Conservation (phyloP, 2,329 filamentous ascomycete genomes). For the Ceratocystis colombiana region DNA sequence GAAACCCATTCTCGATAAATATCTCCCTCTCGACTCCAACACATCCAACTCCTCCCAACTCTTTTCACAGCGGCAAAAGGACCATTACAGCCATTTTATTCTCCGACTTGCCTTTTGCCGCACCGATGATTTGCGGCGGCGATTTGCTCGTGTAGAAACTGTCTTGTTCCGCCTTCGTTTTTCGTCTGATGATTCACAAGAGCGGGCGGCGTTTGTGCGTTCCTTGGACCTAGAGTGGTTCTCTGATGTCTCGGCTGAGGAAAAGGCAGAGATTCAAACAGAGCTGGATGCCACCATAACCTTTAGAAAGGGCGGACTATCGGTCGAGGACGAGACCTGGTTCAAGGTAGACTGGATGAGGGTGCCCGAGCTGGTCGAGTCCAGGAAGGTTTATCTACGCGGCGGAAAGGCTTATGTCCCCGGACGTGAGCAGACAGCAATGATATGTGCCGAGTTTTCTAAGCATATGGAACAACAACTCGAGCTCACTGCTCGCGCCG, state of each 20-base stretch:
- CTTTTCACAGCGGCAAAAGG: conserved; percentile 70
- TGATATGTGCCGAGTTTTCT: conserved; percentile 83
- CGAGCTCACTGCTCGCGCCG: conserved; percentile 80
- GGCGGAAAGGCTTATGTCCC: conserved; percentile 87
- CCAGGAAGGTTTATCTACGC: conserved; percentile 63
- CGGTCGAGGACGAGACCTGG: conserved; percentile 70
- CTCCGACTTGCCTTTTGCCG: conserved; percentile 83
- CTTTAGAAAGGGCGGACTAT: conserved; percentile 34
- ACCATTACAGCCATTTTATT: conserved; percentile 98
- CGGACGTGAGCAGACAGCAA: conserved; percentile 70
- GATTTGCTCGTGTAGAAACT: conserved; percentile 78
- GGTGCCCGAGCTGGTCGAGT: conserved; percentile 81
- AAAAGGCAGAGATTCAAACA: conserved; percentile 54
- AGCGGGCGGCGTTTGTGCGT: conserved; percentile 66
- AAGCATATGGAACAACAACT: conserved; percentile 68
- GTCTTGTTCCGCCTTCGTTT: conserved; percentile 81
- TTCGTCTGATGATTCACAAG: conserved; percentile 61
- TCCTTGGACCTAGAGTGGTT: conserved; percentile 79
- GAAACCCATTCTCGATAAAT: conserved; percentile 76
- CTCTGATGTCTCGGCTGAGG: conserved; percentile 69
- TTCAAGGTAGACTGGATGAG: conserved; percentile 95
- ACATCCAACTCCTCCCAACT: conserved; percentile 52
- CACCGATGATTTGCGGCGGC: conserved; percentile 78
- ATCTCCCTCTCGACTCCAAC: conserved; percentile 69
- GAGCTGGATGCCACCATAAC: conserved; percentile 42